Evolutionary conservation across 805 yeast species (phyloP).

Genomic region (Wickerhamomyces strasburgensis): DNA sequence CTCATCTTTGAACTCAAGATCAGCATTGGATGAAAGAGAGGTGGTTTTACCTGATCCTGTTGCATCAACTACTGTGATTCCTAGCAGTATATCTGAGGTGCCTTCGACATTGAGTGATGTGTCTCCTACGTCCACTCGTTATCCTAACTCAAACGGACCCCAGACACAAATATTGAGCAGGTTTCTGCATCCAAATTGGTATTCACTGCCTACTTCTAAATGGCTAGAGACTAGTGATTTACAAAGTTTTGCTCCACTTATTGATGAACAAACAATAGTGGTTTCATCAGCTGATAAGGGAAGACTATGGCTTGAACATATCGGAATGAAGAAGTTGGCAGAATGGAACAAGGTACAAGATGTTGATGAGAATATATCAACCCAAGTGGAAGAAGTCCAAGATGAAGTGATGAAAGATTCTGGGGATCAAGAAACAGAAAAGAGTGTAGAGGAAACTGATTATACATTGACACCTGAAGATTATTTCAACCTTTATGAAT

Average conservation of each 20-base stretch:
- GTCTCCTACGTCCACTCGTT: conserved; percentile 18
- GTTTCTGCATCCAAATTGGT: conserved; percentile 60
- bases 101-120: conserved; percentile 28
- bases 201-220: conserved; percentile 54
- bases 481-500: conserved; percentile 34
- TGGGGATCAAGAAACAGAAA: conserved; percentile 6
- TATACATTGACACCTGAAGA: conserved; percentile 9
- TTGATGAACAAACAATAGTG: conserved; percentile 55
- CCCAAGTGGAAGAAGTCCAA: conserved; percentile 8
- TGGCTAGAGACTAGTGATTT: conserved; percentile 55
- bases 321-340: conserved; percentile 39
- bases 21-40: conserved; percentile 71
- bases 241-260: conserved; percentile 59
- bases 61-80: conserved; percentile 61
- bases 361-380: conserved; percentile 1
- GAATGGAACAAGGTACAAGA: conserved; percentile 8
- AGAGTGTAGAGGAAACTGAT: conserved; percentile 9
- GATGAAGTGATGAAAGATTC: conserved; percentile 14
- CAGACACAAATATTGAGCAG: conserved; percentile 51
- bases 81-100: conserved; percentile 30
- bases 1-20: conserved; percentile 63
- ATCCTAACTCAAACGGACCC: conserved; percentile 24
- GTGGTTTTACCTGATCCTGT: conserved; percentile 65
- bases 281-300: conserved; percentile 48
- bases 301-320: conserved; percentile 47